These are phyloP conservation scores for Cladosporium sp. DNA, from an alignment of 2,329 filamentous ascomycete species.

Conservation along the genomic window DNA sequence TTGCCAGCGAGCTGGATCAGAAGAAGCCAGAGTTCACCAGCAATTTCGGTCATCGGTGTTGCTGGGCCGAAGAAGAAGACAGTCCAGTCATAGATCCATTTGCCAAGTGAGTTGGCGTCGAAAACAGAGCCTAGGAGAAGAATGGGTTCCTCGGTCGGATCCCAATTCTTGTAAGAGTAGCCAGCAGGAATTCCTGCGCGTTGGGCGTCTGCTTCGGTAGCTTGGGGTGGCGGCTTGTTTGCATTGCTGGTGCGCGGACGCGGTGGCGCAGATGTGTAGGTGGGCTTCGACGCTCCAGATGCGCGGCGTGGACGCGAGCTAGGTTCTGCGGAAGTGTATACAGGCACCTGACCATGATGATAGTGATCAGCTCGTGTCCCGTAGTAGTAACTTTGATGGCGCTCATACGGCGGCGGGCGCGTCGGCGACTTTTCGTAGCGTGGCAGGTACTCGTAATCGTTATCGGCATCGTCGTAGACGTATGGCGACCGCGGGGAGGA, in stretches of 20 bases:
- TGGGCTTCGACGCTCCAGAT: slow-evolving; percentile 51
- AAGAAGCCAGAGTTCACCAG: slow-evolving; percentile 90
- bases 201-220: slow-evolving; percentile 62
- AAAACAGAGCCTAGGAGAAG: slow-evolving; percentile 93
- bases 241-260: slow-evolving; percentile 38
- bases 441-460: slow-evolving; percentile 41
- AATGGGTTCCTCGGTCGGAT: slow-evolving; percentile 88
- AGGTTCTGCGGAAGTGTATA: slow-evolving; percentile 38
- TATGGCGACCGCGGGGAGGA: slow-evolving; percentile 50
- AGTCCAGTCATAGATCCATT: slow-evolving; percentile 99
- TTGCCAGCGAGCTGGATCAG: slow-evolving; percentile 92
- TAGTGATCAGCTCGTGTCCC: slow-evolving; percentile 47
- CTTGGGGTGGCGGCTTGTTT: slow-evolving; percentile 42
- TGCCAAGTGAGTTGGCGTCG: slow-evolving; percentile 93
- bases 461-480: slow-evolving; percentile 54
- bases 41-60: slow-evolving; percentile 82
- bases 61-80: slow-evolving; percentile 80
- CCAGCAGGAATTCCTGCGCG: slow-evolving; percentile 72
- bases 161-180: slow-evolving; percentile 98
- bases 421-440: slow-evolving; percentile 37
- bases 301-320: slow-evolving; percentile 38
- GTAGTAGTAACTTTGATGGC: slow-evolving; percentile 50
- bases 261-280: slow-evolving; percentile 45
- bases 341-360: slow-evolving; percentile 47
- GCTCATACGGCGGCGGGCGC: slow-evolving; percentile 49